Evolutionary conservation across 371 early-diverging fungal species (phyloP).

Genomic region (Apophysomyces trapeziformis): DNA sequence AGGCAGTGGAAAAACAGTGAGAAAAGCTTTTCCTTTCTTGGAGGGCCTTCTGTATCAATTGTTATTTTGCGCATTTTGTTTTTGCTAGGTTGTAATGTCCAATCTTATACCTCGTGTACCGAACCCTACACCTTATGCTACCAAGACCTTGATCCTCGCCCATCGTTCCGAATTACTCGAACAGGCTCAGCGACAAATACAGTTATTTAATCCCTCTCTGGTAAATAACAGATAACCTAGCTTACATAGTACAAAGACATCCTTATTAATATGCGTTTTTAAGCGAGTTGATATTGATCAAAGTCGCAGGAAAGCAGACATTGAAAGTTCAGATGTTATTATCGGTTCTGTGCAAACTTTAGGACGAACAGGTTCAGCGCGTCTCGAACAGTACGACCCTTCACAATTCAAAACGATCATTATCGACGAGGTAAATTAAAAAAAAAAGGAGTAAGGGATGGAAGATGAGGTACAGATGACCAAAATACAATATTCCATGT

Average conservation of each 20-base stretch:
- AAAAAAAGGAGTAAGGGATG: not conserved
- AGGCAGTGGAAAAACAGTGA: slow-evolving; percentile 91
- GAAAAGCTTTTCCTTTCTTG: not conserved
- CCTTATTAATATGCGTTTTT: not conserved
- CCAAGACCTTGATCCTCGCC: slow-evolving; percentile 80
- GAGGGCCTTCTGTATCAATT: too few species aligned
- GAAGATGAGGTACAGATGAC: not conserved
- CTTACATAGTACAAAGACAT: not conserved
- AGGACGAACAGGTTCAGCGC: slow-evolving; percentile 49
- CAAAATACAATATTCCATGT: not conserved
- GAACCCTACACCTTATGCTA: slow-evolving; percentile 64
- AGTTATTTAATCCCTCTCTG: slow-evolving; percentile 53
- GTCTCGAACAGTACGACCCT: slow-evolving; percentile 75
- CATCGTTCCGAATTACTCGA: slow-evolving; percentile 87
- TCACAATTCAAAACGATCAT: slow-evolving; percentile 82
- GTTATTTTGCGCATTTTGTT: too few species aligned
- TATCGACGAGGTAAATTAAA: slow-evolving; percentile 73
- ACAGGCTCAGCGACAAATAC: slow-evolving; percentile 78
- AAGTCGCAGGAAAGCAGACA: slow-evolving; percentile 58
- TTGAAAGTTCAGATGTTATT: slow-evolving; percentile 69
- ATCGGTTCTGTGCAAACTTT: slow-evolving; percentile 83
- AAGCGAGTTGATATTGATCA: slow-evolving; percentile 71
- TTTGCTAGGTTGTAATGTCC: slow-evolving; percentile 75
- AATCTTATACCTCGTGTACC: slow-evolving; percentile 77
- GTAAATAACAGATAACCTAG: slow-evolving; percentile 31